Evolutionary conservation across 2,329 filamentous ascomycete genomes (phyloP).

Genomic region (Monascus ruber): DNA sequence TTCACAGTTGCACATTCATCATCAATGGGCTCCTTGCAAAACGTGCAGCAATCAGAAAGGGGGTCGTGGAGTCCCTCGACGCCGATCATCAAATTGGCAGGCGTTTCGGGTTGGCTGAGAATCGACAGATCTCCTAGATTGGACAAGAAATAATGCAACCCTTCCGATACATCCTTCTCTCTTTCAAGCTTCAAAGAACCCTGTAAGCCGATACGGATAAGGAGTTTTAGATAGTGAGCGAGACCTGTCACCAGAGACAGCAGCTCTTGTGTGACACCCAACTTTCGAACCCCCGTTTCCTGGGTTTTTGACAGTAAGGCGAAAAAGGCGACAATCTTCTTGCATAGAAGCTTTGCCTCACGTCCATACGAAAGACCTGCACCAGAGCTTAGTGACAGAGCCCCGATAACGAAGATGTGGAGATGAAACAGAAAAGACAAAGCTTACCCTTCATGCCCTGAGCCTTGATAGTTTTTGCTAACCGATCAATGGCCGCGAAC

Average conservation of each 20-base stretch:
- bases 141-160: constrained; percentile 70
- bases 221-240: constrained; percentile 91
- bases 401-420: neutral
- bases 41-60: constrained; percentile 71
- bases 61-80: constrained; percentile 58
- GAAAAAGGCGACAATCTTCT: constrained; percentile 98
- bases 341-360: constrained; percentile 98
- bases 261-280: constrained; percentile 95
- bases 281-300: constrained; percentile 75
- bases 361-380: constrained; percentile 78
- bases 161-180: constrained; percentile 62
- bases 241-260: constrained; percentile 92
- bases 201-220: constrained; percentile 93
- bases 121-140: constrained; percentile 75
- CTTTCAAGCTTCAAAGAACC: constrained; percentile 84
- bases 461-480: constrained; percentile 61
- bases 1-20: constrained; percentile 75
- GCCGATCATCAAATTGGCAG: constrained; percentile 53
- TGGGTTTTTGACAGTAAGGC: constrained; percentile 89
- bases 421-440: neutral
- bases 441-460: constrained; percentile 63
- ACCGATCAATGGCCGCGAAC: constrained; percentile 74
- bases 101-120: constrained; percentile 45
- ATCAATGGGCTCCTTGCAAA: constrained; percentile 80
- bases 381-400: neutral